Percentiles rank a stretch among this genome's conserved stretches.
These are phyloP conservation scores for Podaxis sp. DNA, from an alignment of 768 basidiomycete genomes.

Conservation along the genomic window DNA sequence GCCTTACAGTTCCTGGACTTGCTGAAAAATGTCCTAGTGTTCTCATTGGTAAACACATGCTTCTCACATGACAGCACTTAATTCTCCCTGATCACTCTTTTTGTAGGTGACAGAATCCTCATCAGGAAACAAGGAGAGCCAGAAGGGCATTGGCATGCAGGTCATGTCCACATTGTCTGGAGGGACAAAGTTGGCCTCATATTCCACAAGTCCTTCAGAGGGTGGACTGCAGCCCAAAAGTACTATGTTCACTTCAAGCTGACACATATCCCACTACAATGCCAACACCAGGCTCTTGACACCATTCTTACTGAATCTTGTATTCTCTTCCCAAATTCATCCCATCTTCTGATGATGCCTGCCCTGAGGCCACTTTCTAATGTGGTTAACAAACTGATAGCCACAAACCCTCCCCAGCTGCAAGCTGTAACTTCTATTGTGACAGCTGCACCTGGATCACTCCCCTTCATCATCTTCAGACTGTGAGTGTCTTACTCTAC, in stretches of 20 bases:
- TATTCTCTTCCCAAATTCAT: constrained; percentile 47
- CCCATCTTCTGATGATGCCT: constrained; percentile 1
- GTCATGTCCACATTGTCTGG: constrained; percentile 54
- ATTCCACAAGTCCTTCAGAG: constrained; percentile 46
- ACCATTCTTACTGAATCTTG: constrained; percentile 42
- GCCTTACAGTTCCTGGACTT: constrained; percentile 40
- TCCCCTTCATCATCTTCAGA: constrained; percentile 62
- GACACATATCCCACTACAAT: constrained; percentile 52
- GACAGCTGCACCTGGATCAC: constrained; percentile 40
- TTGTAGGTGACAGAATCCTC: constrained; percentile 51
- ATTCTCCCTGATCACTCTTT: not conserved
- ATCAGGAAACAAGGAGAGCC: constrained; percentile 42
- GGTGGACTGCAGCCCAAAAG: constrained; percentile 30
- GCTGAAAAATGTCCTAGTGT: constrained; percentile 60
- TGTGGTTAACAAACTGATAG: constrained; percentile 43
- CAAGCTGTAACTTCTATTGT: constrained; percentile 50
- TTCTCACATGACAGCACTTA: not conserved
- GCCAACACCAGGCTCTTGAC: constrained; percentile 61
- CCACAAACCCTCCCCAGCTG: constrained; percentile 45
- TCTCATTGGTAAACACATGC: constrained; percentile 42
- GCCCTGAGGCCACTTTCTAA: constrained; percentile 17
- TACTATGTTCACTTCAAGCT: constrained; percentile 59
- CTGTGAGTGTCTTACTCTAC: constrained; percentile 44
- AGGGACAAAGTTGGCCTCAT: constrained; percentile 50
- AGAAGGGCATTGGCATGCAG: constrained; percentile 54